Base-by-base conservation (phyloP, 2,329 filamentous ascomycete species). In the Plenodomus tracheiphilus region DNA sequence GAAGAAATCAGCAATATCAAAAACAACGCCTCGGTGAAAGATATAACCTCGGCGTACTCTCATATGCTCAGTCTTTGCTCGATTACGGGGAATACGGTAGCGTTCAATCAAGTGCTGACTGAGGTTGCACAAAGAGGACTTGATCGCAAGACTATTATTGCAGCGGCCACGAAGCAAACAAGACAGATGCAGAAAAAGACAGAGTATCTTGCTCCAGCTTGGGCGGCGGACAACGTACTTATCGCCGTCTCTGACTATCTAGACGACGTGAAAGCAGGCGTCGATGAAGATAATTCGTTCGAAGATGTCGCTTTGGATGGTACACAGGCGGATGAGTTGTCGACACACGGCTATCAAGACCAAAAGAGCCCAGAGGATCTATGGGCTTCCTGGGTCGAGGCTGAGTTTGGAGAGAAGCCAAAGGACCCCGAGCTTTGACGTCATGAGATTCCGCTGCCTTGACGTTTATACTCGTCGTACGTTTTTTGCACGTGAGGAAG, bases 1-100 rank as follows among this genome's bases (percentile, higher is more conserved):
- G 58, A 69, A 13, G 70, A 77, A 46, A 74, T 78, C n/a, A 63
- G 51, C 38, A 59, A 51, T 41, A 70, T 72, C 52, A 64, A 65
- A 19, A 32, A 32, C 28, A 15, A 32, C 13, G 28, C 28, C 28
- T 32, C 28, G 13, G 20, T 48, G 3, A 55, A 46, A 34, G 58
- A 66, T 20, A 61, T 68, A 55, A 51, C 56, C 5, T 61, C 59
- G 41, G 68, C 65, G 20, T 72, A 71, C 40, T 49, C 61, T 11
- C 55, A 61, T 19, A 71, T 72, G 62, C 53, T 72, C 19, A 60
- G 62, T 38, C 42, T 72, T 21, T 69, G 68, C 47, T 65, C 66
- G 15, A 53, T 69, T 9, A 64, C 62, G 1, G 58, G 58, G 17
- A 68, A 70, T 22, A 67, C 64, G 8, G 51, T 54, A 9, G 66